These are phyloP conservation scores for Crithidia brevicula DNA, from an alignment of 208 protist genomes.

Conservation along the genomic window DNA sequence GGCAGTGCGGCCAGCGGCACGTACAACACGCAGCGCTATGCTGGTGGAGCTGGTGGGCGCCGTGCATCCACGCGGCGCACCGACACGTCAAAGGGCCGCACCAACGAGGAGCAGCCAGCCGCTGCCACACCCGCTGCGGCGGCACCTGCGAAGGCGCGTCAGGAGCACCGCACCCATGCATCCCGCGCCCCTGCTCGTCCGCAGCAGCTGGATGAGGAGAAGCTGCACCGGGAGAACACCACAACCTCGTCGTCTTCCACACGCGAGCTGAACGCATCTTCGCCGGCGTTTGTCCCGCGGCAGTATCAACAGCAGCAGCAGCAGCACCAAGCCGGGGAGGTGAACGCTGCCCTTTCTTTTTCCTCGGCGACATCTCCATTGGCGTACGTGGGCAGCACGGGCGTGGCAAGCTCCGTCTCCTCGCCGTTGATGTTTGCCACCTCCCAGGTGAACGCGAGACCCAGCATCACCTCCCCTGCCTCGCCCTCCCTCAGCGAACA, in stretches of 20 bases:
- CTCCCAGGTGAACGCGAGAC: background rate
- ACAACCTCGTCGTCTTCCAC: background rate
- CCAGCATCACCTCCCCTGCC: background rate
- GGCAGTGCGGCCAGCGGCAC: background rate
- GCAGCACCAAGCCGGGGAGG: constrained; percentile 13
- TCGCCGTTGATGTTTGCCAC: constrained; percentile 17
- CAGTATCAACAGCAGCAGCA: constrained; percentile 8
- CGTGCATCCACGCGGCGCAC: background rate
- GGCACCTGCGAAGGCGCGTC: background rate
- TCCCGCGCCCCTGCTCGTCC: background rate
- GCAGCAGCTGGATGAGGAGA: constrained; percentile 3
- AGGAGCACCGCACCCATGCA: background rate
- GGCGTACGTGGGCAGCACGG: constrained; percentile 11
- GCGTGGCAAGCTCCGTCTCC: constrained; percentile 15
- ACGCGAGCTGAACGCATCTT: constrained; percentile 19
- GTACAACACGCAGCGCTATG: constrained; percentile 17
- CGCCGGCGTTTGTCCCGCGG: constrained; percentile 23
- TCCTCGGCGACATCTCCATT: constrained; percentile 16
- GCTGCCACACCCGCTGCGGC: background rate
- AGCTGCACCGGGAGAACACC: background rate
- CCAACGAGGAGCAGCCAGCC: background rate
- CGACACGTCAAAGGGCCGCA: constrained; percentile 6
- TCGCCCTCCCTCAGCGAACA: constrained; percentile 6
- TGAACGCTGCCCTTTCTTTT: constrained; percentile 13
- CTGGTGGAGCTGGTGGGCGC: constrained; percentile 1